Evolutionary conservation across 257 asterid genomes (phyloP).

Genomic region (Salvia rosmarinus): DNA sequence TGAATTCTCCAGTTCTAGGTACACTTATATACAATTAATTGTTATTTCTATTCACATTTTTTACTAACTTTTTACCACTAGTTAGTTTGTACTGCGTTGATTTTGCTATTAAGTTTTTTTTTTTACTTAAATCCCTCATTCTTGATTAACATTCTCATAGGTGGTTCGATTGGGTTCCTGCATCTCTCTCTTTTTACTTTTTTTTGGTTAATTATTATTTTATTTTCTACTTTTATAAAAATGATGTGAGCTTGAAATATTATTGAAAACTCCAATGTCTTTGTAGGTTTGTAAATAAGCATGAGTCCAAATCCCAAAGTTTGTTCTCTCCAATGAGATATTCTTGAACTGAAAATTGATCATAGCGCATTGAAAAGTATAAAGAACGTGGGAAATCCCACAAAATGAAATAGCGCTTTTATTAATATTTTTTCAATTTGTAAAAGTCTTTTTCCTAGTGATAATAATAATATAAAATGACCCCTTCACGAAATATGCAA

Average conservation of each 20-base stretch:
- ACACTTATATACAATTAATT: neutral
- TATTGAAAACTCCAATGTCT: neutral
- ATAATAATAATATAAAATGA: neutral
- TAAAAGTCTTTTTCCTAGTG: too few species aligned
- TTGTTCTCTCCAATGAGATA: constrained; percentile 14
- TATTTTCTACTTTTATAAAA: neutral
- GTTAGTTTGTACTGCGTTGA: neutral
- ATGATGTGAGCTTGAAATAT: neutral
- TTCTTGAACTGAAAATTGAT: constrained; percentile 18
- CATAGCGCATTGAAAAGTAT: neutral
- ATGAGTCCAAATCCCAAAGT: constrained; percentile 31
- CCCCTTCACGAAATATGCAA: neutral
- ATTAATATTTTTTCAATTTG: too few species aligned
- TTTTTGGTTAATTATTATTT: neutral
- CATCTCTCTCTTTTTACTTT: neutral
- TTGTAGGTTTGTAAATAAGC: neutral
- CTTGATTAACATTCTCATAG: neutral
- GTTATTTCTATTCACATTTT: neutral
- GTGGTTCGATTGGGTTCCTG: neutral
- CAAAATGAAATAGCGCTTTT: too few species aligned
- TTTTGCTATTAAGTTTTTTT: neutral
- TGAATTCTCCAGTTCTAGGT: constrained; percentile 67
- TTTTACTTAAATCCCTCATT: neutral
- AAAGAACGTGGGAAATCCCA: constrained; percentile 16
- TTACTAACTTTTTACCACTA: neutral